These are phyloP conservation scores for Yarrowia sp. DNA, from an alignment of 805 yeast species.

Conservation along the genomic window DNA sequence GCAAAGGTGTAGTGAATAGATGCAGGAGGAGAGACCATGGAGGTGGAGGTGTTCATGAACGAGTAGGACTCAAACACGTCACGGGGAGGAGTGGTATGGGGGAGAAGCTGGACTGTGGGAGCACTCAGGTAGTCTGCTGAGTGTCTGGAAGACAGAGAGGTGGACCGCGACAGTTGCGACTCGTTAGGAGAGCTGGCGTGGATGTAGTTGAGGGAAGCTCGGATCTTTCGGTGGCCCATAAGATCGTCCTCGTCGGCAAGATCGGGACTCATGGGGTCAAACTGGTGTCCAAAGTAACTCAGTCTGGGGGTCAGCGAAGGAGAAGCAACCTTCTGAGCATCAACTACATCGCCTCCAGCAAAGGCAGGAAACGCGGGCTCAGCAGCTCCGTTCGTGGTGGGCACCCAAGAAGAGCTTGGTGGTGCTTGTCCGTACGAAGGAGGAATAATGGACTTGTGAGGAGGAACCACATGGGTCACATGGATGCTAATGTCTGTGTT, in stretches of 20 bases:
- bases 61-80: constrained; percentile 32
- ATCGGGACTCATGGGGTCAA: constrained; percentile 26
- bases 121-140: constrained; percentile 13
- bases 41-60: constrained; percentile 18
- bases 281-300: constrained; percentile 21
- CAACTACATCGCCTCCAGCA: neutral
- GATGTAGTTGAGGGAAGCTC: constrained; percentile 20
- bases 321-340: constrained; percentile 13
- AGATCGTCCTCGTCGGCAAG: constrained; percentile 10
- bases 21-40: constrained; percentile 41
- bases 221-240: constrained; percentile 23
- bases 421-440: constrained; percentile 8
- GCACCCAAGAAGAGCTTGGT: constrained; percentile 5
- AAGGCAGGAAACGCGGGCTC: constrained; percentile 7
- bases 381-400: neutral
- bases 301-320: constrained; percentile 17
- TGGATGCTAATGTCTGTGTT: constrained; percentile 39
- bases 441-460: constrained; percentile 39
- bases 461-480: constrained; percentile 43
- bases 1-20: constrained; percentile 43
- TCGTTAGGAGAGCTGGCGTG: constrained; percentile 13
- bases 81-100: constrained; percentile 5
- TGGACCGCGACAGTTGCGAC: neutral
- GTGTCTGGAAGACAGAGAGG: constrained; percentile 22
- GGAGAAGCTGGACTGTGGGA: constrained; percentile 15